Evolutionary conservation across 1,284 basidiomycete species (phyloP).

Genomic region (Puccinia novopanici): DNA sequence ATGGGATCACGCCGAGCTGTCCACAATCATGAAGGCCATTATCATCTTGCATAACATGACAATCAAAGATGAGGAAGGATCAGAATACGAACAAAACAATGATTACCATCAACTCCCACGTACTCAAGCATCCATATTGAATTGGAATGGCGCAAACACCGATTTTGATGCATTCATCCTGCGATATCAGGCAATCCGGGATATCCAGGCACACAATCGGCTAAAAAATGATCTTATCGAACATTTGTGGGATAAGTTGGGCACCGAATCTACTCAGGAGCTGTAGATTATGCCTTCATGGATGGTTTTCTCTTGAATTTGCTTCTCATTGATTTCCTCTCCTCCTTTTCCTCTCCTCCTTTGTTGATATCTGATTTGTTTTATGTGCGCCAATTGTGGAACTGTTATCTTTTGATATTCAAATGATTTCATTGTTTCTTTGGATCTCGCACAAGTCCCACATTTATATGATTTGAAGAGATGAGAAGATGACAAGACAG

Average conservation of each 20-base stretch:
- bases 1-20: not conserved
- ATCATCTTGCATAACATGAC: slow-evolving; percentile 14
- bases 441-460: too few species aligned
- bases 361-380: too few species aligned
- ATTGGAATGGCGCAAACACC: too few species aligned
- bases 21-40: not conserved
- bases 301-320: too few species aligned
- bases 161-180: not conserved
- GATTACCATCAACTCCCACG: not conserved
- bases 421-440: too few species aligned
- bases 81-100: not conserved
- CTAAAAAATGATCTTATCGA: not conserved
- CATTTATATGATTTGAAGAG: too few species aligned
- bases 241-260: not conserved
- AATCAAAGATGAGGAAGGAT: not conserved
- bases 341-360: too few species aligned
- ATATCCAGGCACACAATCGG: not conserved
- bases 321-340: too few species aligned
- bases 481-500: too few species aligned
- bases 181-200: not conserved
- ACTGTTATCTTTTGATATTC: too few species aligned
- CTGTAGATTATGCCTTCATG: too few species aligned
- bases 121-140: not conserved
- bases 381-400: too few species aligned
- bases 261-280: not conserved